phyloP scores from a whole-genome alignment of 2,329 filamentous ascomycete genomes.

The Aureobasidium sp. region DNA sequence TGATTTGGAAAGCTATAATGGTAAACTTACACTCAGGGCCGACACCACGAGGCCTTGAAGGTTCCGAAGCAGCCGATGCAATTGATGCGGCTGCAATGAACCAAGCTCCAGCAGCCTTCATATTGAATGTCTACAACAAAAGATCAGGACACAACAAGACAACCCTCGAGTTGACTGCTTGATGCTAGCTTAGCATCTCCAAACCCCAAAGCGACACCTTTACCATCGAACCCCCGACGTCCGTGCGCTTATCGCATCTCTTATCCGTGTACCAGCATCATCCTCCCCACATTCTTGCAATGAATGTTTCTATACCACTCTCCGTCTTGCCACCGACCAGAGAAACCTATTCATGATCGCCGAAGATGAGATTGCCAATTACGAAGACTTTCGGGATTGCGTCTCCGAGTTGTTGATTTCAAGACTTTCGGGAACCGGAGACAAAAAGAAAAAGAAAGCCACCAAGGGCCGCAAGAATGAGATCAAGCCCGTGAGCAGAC shows the following conservation, averaged over 20 bases:
- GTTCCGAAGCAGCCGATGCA: conserved; percentile 52
- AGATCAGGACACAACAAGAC: not conserved
- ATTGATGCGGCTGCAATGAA: conserved; percentile 26
- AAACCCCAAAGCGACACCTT: conserved; percentile 10
- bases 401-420: conserved; percentile 63
- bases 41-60: conserved; percentile 71
- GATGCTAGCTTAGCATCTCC: not conserved
- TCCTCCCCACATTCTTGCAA: not conserved
- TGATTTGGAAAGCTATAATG: conserved; percentile 18
- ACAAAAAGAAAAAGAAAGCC: conserved; percentile 41
- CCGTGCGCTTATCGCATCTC: conserved; percentile 7
- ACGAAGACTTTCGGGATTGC: conserved; percentile 65
- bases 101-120: conserved; percentile 27
- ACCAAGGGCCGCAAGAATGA: conserved; percentile 35
- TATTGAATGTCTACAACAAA: conserved; percentile 14
- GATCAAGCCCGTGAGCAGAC: conserved; percentile 30
- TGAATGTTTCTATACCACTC: not conserved
- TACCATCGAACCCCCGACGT: not conserved
- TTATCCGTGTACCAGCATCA: not conserved
- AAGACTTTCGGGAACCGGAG: conserved; percentile 45
- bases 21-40: conserved; percentile 75
- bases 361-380: conserved; percentile 46
- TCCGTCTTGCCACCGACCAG: not conserved
- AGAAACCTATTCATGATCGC: conserved; percentile 26
- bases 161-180: not conserved